Base-by-base conservation (phyloP, 352 stramenopile genomes). In the Phytophthora pinifolia region DNA sequence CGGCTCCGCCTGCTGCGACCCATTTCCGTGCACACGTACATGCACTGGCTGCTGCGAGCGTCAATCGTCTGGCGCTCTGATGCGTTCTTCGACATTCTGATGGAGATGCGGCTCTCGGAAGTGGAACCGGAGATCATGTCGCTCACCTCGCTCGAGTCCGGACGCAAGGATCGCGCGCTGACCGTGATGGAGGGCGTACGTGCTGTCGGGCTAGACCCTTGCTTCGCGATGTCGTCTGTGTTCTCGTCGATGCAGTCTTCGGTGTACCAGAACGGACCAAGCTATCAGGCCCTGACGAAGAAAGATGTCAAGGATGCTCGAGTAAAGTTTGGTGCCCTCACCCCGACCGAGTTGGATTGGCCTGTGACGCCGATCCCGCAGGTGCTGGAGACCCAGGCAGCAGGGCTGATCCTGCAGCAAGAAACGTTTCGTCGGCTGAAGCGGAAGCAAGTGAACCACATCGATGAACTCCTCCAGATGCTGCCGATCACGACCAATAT, bases 171-270 rank as follows among this genome's bases (percentile, higher is more conserved):
- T 54, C 78, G 75, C 32, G 84, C 84, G 9, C 46, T 94, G 62
- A 94, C 84, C 0, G 84, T 94, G n/a, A 94, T 94, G 84, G 84
- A 94, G 61, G 84, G 84, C 20, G 84, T 94, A 27, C 81, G 84
- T 15, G 84, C 84, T 0, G 84, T 94, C 17, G 84, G 84, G 4
- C 51, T 94, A 29, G 84, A 94, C 48, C 82, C 84, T 46, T 94
- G 84, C 61, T 94, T 92, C 57, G 81, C 82, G 14, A 94, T 94
- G 84, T 88, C 81, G 31, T 86, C 79, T 12, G 82, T 94, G 9
- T 93, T 82, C 53, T 86, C 82, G 42, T 91, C 80, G 4, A 92
- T 93, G 75, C 79, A 91, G 45, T 74, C 64, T 25, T 76, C 67
- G 7, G 75, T 92, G 7, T 92, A 92, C 53, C 63, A 62, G 32